A percentile compares a stretch with the other conserved stretches of the same genome.
These are phyloP conservation scores for Papiliotrema terrestris DNA, from an alignment of 1,284 basidiomycete species.

Conservation along the genomic window DNA sequence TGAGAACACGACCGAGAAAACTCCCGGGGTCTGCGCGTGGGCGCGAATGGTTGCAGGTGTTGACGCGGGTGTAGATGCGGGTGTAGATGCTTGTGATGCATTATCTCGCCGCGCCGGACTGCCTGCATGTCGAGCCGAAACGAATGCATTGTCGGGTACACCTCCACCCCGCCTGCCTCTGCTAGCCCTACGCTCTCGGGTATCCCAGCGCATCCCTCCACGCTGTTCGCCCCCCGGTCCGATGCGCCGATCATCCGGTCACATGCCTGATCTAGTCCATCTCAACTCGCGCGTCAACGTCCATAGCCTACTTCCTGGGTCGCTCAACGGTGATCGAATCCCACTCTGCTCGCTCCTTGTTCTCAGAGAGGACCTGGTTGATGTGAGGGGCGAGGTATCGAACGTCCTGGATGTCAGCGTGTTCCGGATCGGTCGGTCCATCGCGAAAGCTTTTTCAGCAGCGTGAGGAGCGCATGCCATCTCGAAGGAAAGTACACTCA, in stretches of 20 bases:
- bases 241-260: too few species aligned
- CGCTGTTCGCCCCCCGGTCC: too few species aligned
- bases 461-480: not conserved
- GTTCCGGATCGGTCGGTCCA: not conserved
- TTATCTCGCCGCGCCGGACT: not conserved
- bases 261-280: too few species aligned
- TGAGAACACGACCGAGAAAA: slow-evolving; percentile 8
- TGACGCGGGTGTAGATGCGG: too few species aligned
- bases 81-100: too few species aligned
- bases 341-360: slow-evolving; percentile 76
- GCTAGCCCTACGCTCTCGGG: too few species aligned
- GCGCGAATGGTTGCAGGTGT: slow-evolving; percentile 8
- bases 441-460: not conserved
- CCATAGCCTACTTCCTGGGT: slow-evolving; percentile 16
- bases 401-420: slow-evolving; percentile 62
- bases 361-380: slow-evolving; percentile 69
- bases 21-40: slow-evolving; percentile 11
- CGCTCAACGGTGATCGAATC: slow-evolving; percentile 61
- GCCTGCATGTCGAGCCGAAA: slow-evolving; percentile 6
- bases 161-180: not conserved
- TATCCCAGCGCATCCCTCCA: too few species aligned
- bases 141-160: slow-evolving; percentile 3
- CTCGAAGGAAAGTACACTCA: slow-evolving; percentile 47
- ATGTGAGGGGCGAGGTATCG: slow-evolving; percentile 87
- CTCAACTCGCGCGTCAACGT: too few species aligned